Conservation (phyloP, 805 yeast genomes). For the Starmerella scarabaei region DNA sequence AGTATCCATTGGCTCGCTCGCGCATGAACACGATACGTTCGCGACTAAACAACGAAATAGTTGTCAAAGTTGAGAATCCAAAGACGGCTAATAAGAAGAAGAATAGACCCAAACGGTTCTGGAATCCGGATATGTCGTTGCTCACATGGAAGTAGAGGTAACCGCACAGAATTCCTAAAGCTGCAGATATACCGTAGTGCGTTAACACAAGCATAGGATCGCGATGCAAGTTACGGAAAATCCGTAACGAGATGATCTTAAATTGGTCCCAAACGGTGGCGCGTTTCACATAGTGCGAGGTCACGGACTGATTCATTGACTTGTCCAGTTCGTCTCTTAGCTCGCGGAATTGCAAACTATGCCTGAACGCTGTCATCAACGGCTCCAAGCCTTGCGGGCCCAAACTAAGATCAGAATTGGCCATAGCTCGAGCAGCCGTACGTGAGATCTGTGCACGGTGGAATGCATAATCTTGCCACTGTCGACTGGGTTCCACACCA, state of each 20-base stretch:
- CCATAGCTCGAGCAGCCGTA: constrained; percentile 18
- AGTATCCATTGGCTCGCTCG: constrained; percentile 90
- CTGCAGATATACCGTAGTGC: constrained; percentile 64
- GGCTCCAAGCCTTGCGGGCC: constrained; percentile 22
- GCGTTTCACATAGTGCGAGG: constrained; percentile 23
- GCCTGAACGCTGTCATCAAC: constrained; percentile 24
- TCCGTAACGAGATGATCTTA: constrained; percentile 63
- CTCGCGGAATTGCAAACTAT: constrained; percentile 20
- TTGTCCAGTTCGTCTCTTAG: constrained; percentile 21
- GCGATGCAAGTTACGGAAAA: constrained; percentile 84
- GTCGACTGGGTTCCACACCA: constrained; percentile 17
- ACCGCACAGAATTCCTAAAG: constrained; percentile 77
- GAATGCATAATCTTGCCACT: constrained; percentile 21
- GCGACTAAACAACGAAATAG: constrained; percentile 73
- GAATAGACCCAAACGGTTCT: constrained; percentile 84
- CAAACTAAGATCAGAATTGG: constrained; percentile 15
- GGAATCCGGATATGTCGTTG: constrained; percentile 91
- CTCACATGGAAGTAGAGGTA: constrained; percentile 67
- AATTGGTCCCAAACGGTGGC: constrained; percentile 58
- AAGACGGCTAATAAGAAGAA: constrained; percentile 82
- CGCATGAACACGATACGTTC: constrained; percentile 84
- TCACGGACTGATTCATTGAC: constrained; percentile 13
- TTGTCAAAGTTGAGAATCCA: constrained; percentile 89
- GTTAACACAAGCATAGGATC: constrained; percentile 81
- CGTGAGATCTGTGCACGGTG: constrained; percentile 18